Base-by-base conservation (phyloP, 148 eudicot genomes). In the Pouteria glomerata region DNA sequence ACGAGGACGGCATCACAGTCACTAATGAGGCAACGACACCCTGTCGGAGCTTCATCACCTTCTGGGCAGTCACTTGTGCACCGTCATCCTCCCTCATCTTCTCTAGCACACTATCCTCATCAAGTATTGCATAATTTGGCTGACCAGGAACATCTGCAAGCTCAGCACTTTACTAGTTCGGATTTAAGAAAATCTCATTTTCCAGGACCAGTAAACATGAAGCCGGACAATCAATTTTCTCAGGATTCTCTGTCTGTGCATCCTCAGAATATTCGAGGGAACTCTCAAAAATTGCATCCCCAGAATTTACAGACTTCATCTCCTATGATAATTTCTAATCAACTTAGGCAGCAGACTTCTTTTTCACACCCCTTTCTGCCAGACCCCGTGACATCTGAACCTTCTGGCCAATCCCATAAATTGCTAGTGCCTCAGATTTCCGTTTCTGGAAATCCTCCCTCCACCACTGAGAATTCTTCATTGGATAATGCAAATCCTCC, bases 41-140 rank as follows among this genome's bases (percentile, higher is more conserved):
- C 63, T 65, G 71, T 52, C 31, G 76, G 57, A 35, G 78, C 74
- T 37, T 67, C 76, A 19, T 68, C 82, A 56, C 71, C 86, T 47
- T 70, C 83, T 67, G 77, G 78, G 50, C 80, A 79, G 74, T 69
- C 86, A 51, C 61, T 79, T 6, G 58, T 77, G 66, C 68, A 58
- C 57, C 91, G 75, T 67, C 84, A 73, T 47, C 82, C 84, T 59
- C 79, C 82, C 42, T 84, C 86, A 63, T 82, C 86, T 71, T 69
- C 79, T 3, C 34, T 77, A 8, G 57, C 76, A 29, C 78, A 78
- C 42, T 81, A 81, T 57, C 81, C 85, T 55, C 87, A 77, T 71
- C 88, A 82, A 73, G 61, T 65, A 51, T 57, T 29, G 14, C 72
- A 75, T 8, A 76, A 47, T 63, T 77, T 82, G 71, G 52, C 73